Evolutionary conservation across 1,139 yeast genomes (phyloP).

Genomic region (Nakaseomyces sp.): DNA sequence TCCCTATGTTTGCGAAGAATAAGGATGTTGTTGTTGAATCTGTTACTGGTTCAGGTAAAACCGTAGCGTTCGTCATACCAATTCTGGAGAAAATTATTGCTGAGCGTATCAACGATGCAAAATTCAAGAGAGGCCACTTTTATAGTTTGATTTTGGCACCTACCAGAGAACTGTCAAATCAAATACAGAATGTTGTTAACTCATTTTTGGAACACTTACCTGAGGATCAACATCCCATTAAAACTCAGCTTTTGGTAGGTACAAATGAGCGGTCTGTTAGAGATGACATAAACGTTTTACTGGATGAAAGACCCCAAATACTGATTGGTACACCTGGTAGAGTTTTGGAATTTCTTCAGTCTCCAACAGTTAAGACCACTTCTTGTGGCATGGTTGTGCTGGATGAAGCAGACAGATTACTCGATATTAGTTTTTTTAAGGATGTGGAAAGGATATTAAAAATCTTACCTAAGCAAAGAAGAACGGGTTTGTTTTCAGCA

Average conservation of each 20-base stretch:
- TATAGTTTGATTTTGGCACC: conserved; percentile 74
- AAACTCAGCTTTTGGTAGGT: conserved; percentile 73
- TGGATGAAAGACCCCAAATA: conserved; percentile 53
- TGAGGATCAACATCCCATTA: conserved; percentile 37
- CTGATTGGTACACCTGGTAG: conserved; percentile 94
- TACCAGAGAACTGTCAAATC: conserved; percentile 85
- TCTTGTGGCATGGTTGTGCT: conserved; percentile 67
- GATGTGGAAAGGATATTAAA: conserved; percentile 62
- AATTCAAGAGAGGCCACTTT: conserved; percentile 51
- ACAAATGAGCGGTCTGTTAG: conserved; percentile 52
- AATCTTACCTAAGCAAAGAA: conserved; percentile 74
- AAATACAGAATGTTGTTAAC: conserved; percentile 61
- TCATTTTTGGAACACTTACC: conserved; percentile 54
- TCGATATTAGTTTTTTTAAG: conserved; percentile 68
- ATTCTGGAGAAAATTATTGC: conserved; percentile 54
- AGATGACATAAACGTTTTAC: conserved; percentile 60
- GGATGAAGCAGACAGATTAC: conserved; percentile 87
- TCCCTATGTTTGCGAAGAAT: conserved; percentile 77
- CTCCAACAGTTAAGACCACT: conserved; percentile 42
- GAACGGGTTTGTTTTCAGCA: conserved; percentile 91
- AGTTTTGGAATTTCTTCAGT: conserved; percentile 56
- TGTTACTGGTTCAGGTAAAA: conserved; percentile 95
- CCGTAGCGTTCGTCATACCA: conserved; percentile 80
- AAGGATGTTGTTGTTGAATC: conserved; percentile 96
- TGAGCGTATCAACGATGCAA: conserved; percentile 25